Conservation (phyloP, 768 basidiomycete species). For the Tubosaeta sp. region DNA sequence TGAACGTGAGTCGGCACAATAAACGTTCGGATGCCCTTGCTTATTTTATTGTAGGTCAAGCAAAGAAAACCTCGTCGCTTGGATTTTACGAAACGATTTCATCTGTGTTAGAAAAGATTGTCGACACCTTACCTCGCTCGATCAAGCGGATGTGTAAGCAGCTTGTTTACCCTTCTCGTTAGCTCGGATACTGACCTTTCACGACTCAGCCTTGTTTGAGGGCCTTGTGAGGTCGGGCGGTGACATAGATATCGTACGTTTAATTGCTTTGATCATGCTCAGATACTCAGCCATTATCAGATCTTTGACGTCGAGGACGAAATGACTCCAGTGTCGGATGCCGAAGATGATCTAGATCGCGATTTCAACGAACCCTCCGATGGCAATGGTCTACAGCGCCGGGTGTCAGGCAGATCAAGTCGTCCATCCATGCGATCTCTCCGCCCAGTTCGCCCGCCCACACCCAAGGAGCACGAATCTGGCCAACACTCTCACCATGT, state of each 20-base stretch:
- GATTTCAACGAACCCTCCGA: conserved; percentile 15
- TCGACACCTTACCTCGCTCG: conserved; percentile 72
- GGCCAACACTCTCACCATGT: conserved; percentile 2
- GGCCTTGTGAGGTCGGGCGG: conserved; percentile 66
- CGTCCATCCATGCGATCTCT: conserved; percentile 30
- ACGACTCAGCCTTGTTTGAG: conserved; percentile 70
- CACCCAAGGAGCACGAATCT: conserved; percentile 20
- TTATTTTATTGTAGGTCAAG: conserved; percentile 40
- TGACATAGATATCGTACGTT: conserved; percentile 69
- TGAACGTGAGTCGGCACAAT: conserved; percentile 47
- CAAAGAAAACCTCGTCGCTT: conserved; percentile 59
- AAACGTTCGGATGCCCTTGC: not conserved
- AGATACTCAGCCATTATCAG: conserved; percentile 30
- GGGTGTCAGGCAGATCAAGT: conserved; percentile 31
- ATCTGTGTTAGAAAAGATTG: conserved; percentile 60
- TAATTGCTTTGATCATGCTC: not conserved
- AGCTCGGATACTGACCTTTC: not conserved
- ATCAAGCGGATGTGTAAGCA: conserved; percentile 69
- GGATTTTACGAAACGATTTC: conserved; percentile 72
- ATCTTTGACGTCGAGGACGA: conserved; percentile 80
- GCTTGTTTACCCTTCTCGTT: not conserved
- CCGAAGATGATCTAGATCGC: conserved; percentile 8
- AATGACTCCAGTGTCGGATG: conserved; percentile 11
- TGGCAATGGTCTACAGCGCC: conserved; percentile 20
- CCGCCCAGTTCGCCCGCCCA: conserved; percentile 12